Evolutionary conservation across 371 early-diverging fungal species (phyloP), one percentile per base, ranked within the genome.

Genomic region (Rhizopus arrhizus): DNA sequence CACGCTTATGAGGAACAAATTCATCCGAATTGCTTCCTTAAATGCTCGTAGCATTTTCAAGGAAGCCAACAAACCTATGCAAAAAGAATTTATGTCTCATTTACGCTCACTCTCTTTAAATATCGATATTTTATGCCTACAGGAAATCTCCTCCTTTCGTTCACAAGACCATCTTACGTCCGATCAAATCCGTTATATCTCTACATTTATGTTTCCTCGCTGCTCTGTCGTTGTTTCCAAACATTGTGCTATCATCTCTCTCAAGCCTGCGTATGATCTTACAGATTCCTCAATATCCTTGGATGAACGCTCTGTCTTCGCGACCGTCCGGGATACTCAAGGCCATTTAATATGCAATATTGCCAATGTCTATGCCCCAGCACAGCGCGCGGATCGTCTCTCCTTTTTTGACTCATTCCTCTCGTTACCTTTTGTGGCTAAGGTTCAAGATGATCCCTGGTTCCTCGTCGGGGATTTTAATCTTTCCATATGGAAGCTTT

Each of bases 1-100:
- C 11, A 29, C 22, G 48, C 22, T 48, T 28, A 56, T 56, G 56
- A 54, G 16, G 15, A 45, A 45, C 16, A 45, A 36, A 36, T 47
- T 31, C n/a, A 3, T 29, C 3, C 2, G 56, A 6, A 56, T 56
- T 35, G 56, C 33, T 4, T 58, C 59, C 42, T 59, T 59, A 59
- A 59, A 59, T 59, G 59, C 52, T 33, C 50, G 59, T 7, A 59
- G 59, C 34, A 59, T 59, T 58, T 58, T 58, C 50, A 50, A 58
- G 40, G 58, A 58, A 9, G 16, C 58, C 12, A 29, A 58, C 33
- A 35, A 11, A 41, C 42, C 4, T 6, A 16, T 2, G 2, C 58
- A 58, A 50, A 16, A 22, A 41, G 10, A 31, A 32, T 50, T 49
- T 33, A 9, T 50, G 8, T 50, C 49, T 3, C 31, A 40, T 32